Percentiles rank a stretch among this genome's conserved stretches.
phyloP scores from a whole-genome alignment of 805 yeast species.

The Starmerella asiatica region DNA sequence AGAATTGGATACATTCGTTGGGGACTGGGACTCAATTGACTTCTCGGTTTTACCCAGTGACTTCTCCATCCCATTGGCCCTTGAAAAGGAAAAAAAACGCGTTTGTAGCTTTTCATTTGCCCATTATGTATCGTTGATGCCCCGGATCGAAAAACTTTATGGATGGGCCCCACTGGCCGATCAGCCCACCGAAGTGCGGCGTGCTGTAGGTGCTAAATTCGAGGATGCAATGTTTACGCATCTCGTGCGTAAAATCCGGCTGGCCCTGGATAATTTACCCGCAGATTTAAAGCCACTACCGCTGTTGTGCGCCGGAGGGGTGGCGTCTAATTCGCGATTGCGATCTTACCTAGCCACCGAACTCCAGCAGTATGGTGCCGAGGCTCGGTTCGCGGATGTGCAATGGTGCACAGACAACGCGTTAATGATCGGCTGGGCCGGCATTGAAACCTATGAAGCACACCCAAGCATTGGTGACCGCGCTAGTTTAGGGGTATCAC shows the following conservation, averaged over 20 bases:
- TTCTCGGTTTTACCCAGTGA: conserved; percentile 11
- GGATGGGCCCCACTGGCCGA: conserved; percentile 12
- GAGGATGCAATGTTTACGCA: conserved; percentile 65
- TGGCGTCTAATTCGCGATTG: conserved; percentile 51
- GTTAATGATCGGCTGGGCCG: conserved; percentile 96
- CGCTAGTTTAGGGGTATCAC: conserved; percentile 36
- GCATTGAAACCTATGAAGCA: conserved; percentile 65
- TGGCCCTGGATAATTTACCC: conserved; percentile 30
- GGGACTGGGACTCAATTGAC: conserved; percentile 22
- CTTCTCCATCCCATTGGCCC: conserved; percentile 37
- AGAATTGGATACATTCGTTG: conserved; percentile 52
- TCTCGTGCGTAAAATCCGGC: conserved; percentile 46
- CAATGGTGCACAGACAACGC: conserved; percentile 86
- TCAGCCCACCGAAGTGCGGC: conserved; percentile 15
- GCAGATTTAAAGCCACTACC: conserved; percentile 22
- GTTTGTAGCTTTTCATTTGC: conserved; percentile 59
- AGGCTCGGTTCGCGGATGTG: conserved; percentile 53
- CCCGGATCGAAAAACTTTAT: conserved; percentile 20
- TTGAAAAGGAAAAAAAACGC: conserved; percentile 35
- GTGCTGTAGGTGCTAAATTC: conserved; percentile 24
- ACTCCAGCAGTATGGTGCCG: conserved; percentile 9
- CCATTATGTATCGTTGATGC: conserved; percentile 49
- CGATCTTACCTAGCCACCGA: conserved; percentile 20
- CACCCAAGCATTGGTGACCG: background rate
- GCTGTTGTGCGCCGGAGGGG: conserved; percentile 81